Evolutionary conservation across 78 protist genomes (phyloP), one percentile per base, ranked within the genome.

Genomic region (Tieghemostelium lacteum): DNA sequence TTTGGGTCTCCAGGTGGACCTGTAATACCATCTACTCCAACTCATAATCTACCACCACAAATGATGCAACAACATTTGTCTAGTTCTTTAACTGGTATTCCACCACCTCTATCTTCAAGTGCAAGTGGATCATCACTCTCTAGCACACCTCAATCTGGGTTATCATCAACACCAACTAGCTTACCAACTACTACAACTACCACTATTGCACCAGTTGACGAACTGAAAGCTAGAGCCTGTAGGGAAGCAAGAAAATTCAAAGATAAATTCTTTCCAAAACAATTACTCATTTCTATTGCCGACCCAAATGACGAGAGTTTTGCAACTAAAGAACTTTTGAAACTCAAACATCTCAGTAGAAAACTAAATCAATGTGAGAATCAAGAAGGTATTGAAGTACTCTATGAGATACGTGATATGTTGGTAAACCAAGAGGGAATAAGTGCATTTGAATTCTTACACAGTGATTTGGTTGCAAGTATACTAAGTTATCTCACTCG

Each of bases 391-490:
- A 62, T 73, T 29, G 85, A 80, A 16, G 62, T 91, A 2, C 52
- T 91, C 16, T 54, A 91, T 34, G 86, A 91, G 42, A 91, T 91
- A 20, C 61, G 64, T 5, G 63, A 36, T 26, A 14, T 69, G 12
- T 6, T 91, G 0, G 50, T 50, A 17, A 64, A 54, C 1, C 55
- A 60, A 2, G 94, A 91, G 24, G 94, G 94, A 69, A 70, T 91
- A 2, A 78, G 89, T 16, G 88, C 89, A 36, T 80, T 83, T 58
- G 94, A 91, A 54, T 67, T 91, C n/a, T 28, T 91, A 3, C 89
- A 73, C 69, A 80, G 92, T 58, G 86, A 71, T 29, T 28, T 91
- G 45, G 73, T 77, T 37, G 73, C 85, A 14, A 73, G 89, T 31
- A 67, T 91, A 20, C 52, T 74, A 5, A 50, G 71, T 33, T 88